Percentiles rank a stretch among this genome's conserved stretches.
These are phyloP conservation scores for Teratosphaeria epicoccoides DNA, from an alignment of 2,329 filamentous ascomycete species.

Conservation along the genomic window DNA sequence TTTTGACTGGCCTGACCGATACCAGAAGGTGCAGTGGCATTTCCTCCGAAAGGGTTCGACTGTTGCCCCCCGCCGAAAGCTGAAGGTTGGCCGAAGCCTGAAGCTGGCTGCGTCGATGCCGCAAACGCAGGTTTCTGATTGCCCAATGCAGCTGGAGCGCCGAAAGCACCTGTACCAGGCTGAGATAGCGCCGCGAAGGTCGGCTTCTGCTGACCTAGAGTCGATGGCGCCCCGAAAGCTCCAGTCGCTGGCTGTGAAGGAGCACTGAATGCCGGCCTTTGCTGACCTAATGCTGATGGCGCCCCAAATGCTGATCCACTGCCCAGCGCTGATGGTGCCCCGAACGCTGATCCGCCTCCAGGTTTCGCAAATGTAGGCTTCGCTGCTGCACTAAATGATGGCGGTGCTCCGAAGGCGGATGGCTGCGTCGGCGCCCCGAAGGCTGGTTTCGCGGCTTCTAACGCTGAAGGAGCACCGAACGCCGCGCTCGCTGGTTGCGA, in stretches of 20 bases:
- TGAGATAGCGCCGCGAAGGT: constrained; percentile 23
- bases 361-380: neutral
- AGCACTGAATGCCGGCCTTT: constrained; percentile 3
- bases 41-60: constrained; percentile 2
- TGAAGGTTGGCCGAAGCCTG: neutral
- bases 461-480: constrained; percentile 2
- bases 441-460: constrained; percentile 4
- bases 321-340: neutral
- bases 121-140: constrained; percentile 8
- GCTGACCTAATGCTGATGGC: constrained; percentile 1
- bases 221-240: constrained; percentile 22
- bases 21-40: neutral
- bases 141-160: constrained; percentile 12
- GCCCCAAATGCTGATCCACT: constrained; percentile 4
- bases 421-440: constrained; percentile 2
- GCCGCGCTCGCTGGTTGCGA: neutral
- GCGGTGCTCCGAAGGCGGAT: constrained; percentile 9
- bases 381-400: constrained; percentile 2
- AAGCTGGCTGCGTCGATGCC: constrained; percentile 5
- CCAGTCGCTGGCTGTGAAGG: neutral
- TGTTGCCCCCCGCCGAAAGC: neutral
- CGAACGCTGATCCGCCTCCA: constrained; percentile 4
- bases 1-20: constrained; percentile 3
- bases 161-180: constrained; percentile 13
- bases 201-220: constrained; percentile 9